Percentiles rank a stretch among this genome's conserved stretches.
phyloP scores from a whole-genome alignment of 805 yeast species.

The Ogataea neopini region DNA sequence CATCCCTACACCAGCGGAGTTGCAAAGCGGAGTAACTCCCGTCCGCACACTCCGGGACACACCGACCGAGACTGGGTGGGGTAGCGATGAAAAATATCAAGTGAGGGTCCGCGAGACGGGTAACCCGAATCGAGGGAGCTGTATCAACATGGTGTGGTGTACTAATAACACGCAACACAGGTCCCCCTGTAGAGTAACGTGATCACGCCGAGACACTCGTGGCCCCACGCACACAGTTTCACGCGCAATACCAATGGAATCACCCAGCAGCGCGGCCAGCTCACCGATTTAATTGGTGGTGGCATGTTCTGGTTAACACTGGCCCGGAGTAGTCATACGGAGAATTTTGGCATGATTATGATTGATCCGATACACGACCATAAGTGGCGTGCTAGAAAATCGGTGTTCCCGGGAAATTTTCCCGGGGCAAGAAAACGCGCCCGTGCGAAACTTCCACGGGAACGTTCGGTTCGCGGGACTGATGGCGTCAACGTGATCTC shows the following conservation, averaged over 20 bases:
- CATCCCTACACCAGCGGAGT: constrained; percentile 4
- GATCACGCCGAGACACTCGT: background rate
- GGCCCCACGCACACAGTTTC: background rate
- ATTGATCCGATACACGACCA: constrained; percentile 14
- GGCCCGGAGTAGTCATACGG: constrained; percentile 22
- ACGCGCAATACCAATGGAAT: too few species aligned
- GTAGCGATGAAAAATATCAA: background rate
- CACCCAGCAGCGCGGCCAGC: too few species aligned
- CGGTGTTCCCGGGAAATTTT: background rate
- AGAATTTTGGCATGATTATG: constrained; percentile 18
- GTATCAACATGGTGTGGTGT: too few species aligned
- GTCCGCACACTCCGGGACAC: constrained; percentile 2
- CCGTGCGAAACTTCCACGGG: background rate
- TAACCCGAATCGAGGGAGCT: too few species aligned
- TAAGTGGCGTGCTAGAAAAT: background rate
- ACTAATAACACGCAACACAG: too few species aligned
- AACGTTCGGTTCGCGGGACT: background rate
- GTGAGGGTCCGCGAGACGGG: background rate
- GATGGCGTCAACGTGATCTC: background rate
- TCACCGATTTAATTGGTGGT: background rate
- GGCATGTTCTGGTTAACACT: constrained; percentile 17
- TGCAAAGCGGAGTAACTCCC: constrained; percentile 3
- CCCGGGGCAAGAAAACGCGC: background rate
- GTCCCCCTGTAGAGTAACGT: background rate
- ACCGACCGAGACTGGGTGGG: constrained; percentile 4